Base-by-base conservation (phyloP, 1,284 basidiomycete species). In the Ganoderma leucocontextum region DNA sequence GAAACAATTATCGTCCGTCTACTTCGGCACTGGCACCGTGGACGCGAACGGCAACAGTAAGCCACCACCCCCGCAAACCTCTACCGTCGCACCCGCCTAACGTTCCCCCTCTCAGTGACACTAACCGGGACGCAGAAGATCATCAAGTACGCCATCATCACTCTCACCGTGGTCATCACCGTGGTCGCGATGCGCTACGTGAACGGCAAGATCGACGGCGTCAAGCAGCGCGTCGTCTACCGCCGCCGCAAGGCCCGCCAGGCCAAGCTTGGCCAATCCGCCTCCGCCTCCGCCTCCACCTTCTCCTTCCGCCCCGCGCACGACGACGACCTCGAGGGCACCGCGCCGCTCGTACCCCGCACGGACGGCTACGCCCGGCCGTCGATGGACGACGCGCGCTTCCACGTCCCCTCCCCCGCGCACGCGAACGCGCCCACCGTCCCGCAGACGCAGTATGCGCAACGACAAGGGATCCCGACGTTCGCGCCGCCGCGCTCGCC, bases 101-200 rank as follows among this genome's bases (percentile, higher is more conserved):
- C 70, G 70, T 4, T 82, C 44, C 15, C n/a, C 10, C 47, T 10
- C 47, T 4, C 44, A 53, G 52, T 33, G 52, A 4, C 17, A 15
- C 22, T 29, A n/a, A 29, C 52, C 15, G 33, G 17, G 52, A 4
- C 82, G 69, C 86, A 86, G 74, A 87, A 81, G 70, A 86, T 90
- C 66, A 86, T 93, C 71, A 91, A 88, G 65, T 85, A 89, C 65
- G 77, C 82, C 22, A 90, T 94, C 4, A 80, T 94, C 44, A 86
- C 74, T 4, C 59, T 91, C 49, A 93, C 92, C 0, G 77, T 89
- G 63, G 41, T 94, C 38, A 85, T 97, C 71, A 97, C 96, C 0
- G 70, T 94, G 58, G 78, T 82, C 44, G 93, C 95, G 0, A 91
- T 94, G 80, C 95, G 93, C 89, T 97, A 93, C 78, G 92, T 97